phyloP scores from a whole-genome alignment of 345 rosid species.

The Aethionema arabicum region DNA sequence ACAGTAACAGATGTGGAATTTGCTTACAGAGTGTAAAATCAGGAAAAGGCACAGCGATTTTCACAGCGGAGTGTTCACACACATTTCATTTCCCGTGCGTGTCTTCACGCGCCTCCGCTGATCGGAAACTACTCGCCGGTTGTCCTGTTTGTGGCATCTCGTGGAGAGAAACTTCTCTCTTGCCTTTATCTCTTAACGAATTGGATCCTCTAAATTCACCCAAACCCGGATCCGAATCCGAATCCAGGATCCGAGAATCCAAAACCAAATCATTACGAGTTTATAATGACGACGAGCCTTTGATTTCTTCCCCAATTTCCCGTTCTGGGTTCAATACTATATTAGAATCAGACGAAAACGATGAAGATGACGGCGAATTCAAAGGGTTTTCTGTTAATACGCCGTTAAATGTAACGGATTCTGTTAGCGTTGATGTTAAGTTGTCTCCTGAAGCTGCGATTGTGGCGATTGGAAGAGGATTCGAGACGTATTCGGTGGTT shows the following conservation, averaged over 20 bases:
- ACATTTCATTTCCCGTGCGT: constrained; percentile 78
- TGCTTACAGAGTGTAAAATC: constrained; percentile 64
- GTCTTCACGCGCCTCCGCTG: constrained; percentile 43
- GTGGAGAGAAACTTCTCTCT: constrained; percentile 62
- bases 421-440: constrained; percentile 42
- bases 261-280: constrained; percentile 48
- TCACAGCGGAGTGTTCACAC: constrained; percentile 88
- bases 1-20: constrained; percentile 57
- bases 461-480: constrained; percentile 55
- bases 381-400: constrained; percentile 57
- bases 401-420: constrained; percentile 31
- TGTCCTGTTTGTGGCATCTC: constrained; percentile 73
- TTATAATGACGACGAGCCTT: constrained; percentile 82
- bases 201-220: constrained; percentile 23
- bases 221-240: constrained; percentile 29
- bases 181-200: constrained; percentile 33
- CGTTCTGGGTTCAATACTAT: constrained; percentile 65
- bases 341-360: constrained; percentile 74
- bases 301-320: constrained; percentile 59
- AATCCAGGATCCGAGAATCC: constrained; percentile 24
- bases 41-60: constrained; percentile 77
- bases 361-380: constrained; percentile 47
- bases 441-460: constrained; percentile 71
- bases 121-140: constrained; percentile 38
- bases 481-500: constrained; percentile 53